Evolutionary conservation across 2,329 filamentous ascomycete genomes (phyloP), one percentile per base, ranked within the genome.

Genomic region (Stagonosporopsis chrysanthemi): DNA sequence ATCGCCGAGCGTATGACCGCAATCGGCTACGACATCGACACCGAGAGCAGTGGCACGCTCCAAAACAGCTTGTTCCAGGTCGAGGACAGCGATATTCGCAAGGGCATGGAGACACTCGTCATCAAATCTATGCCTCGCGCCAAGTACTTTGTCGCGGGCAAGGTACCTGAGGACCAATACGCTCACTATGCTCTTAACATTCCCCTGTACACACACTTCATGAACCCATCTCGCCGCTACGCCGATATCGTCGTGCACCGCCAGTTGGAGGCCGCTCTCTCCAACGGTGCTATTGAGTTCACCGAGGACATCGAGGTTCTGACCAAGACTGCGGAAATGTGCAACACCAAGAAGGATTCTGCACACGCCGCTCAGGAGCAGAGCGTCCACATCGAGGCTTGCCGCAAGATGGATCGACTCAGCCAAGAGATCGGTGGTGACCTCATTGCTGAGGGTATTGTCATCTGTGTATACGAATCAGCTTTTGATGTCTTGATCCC

Each of bases 331-430:
- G 90, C 93, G 8, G 95, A 99, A 78, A 87, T 91, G 67, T 97
- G 92, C 84, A 99, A 99, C 82, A 97, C 91, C 74, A 99, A 98
- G 88, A 99, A 98, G 78, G 95, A 99, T 75, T 98, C 93, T 12
- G 92, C 95, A 1, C 94, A 97, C 80, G 95, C 92, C 71, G 95
- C 95, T 14, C 95, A 99, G 77, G 95, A 99, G 77, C 95, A 99
- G 81, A 98, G 95, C 77, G 92, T 99, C 46, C 95, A 99, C 79
- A 97, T 99, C 63, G 95, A 98, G 76, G 92, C 94, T 5, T 99
- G 95, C 83, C 90, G 95, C 67, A 89, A 88, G 69, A 97, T 99
- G 91, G 93, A 98, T 79, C 92, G 91, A 81, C 90, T 90, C 78
- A 88, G 91, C 65, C 88, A 92, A 74, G 91, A 96, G 67, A 85